Evolutionary conservation across 2,329 filamentous ascomycete genomes (phyloP).

Genomic region (Furcasterigmium sp.): DNA sequence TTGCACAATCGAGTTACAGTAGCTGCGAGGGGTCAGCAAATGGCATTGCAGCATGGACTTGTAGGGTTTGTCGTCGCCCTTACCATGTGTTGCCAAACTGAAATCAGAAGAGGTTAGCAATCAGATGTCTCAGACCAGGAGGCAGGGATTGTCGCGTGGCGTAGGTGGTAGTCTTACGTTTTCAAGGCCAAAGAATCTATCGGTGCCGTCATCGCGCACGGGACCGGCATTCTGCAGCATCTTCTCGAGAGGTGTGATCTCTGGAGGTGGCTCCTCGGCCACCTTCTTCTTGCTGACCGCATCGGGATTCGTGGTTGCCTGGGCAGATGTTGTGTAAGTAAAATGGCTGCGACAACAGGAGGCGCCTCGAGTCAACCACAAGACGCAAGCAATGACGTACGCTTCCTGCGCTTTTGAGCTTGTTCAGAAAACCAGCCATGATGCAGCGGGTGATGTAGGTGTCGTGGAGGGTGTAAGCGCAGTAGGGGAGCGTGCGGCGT

Average conservation of each 20-base stretch:
- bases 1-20: constrained; percentile 97
- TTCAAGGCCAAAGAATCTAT: constrained; percentile 97
- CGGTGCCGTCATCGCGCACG: constrained; percentile 79
- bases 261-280: constrained; percentile 52
- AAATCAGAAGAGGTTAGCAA: constrained; percentile 26
- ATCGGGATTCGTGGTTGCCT: constrained; percentile 43
- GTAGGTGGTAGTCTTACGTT: constrained; percentile 62
- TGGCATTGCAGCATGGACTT: no score
- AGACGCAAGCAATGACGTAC: no score
- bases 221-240: constrained; percentile 79
- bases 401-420: constrained; percentile 49
- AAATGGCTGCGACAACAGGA: constrained; percentile 8
- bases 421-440: constrained; percentile 56
- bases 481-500: no score
- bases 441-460: constrained; percentile 10
- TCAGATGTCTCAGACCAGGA: constrained; percentile 7
- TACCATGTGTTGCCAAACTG: constrained; percentile 99
- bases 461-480: constrained; percentile 16
- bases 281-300: constrained; percentile 49
- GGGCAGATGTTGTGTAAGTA: constrained; percentile 26
- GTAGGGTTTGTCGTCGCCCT: constrained; percentile 71
- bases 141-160: constrained; percentile 7
- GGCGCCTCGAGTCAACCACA: no score
- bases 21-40: no score
- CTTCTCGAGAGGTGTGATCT: constrained; percentile 60